Percentiles rank a stretch among this genome's conserved stretches.
These are phyloP conservation scores for Russula virescens DNA, from an alignment of 768 basidiomycete species.

Conservation along the genomic window DNA sequence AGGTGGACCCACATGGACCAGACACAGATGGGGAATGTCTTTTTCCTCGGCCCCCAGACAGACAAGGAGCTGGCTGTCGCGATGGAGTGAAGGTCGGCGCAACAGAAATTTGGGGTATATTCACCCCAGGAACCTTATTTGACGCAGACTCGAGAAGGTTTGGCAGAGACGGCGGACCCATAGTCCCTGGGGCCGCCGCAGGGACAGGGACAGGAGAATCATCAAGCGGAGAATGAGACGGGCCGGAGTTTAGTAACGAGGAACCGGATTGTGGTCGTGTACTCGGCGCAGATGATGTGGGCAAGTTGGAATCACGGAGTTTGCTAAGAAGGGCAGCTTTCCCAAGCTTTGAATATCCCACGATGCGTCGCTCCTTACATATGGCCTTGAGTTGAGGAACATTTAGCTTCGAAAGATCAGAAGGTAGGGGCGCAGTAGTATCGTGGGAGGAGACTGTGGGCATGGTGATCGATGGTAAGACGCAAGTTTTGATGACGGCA, in stretches of 20 bases:
- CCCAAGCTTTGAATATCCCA: constrained; percentile 61
- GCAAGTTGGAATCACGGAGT: constrained; percentile 26
- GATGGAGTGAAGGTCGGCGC: not conserved
- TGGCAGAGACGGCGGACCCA: not conserved
- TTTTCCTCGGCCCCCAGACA: not conserved
- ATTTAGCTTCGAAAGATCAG: constrained; percentile 38
- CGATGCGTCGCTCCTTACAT: constrained; percentile 57
- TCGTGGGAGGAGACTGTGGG: not conserved
- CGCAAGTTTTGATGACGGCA: not conserved
- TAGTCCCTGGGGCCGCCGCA: not conserved
- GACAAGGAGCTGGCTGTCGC: not conserved
- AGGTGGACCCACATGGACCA: not conserved
- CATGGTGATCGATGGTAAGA: not conserved
- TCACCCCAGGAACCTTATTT: not conserved
- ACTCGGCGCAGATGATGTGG: not conserved
- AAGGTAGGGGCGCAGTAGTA: not conserved
- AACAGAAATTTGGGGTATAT: not conserved
- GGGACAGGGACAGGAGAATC: not conserved
- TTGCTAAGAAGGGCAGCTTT: constrained; percentile 55
- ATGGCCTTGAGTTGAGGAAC: constrained; percentile 59
- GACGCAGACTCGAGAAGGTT: not conserved
- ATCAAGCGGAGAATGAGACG: not conserved
- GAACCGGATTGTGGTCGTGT: not conserved
- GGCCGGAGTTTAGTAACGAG: not conserved
- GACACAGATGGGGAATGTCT: not conserved